A percentile compares a stretch with the other conserved stretches of the same genome.
phyloP scores from a whole-genome alignment of 495 filamentous ascomycete genomes.

The Xylaria intraflava region DNA sequence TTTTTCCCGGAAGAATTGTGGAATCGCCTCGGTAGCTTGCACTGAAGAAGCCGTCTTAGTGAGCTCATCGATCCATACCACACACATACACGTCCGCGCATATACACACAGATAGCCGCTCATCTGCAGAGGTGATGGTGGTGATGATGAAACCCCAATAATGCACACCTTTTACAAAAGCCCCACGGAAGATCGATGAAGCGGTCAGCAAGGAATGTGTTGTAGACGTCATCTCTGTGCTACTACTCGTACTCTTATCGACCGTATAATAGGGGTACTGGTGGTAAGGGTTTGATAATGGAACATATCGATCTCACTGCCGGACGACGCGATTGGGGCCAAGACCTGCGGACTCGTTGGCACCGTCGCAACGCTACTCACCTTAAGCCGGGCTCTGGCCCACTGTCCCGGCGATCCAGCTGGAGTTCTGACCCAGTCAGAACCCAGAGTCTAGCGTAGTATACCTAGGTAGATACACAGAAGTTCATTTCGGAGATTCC shows the following conservation, averaged over 20 bases:
- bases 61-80: neutral
- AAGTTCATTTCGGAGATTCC: neutral
- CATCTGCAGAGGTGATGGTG: neutral
- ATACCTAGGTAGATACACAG: neutral
- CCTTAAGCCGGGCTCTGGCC: neutral
- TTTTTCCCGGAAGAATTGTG: conserved; percentile 3
- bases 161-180: neutral
- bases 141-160: neutral
- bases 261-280: neutral
- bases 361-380: conserved; percentile 11
- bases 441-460: neutral
- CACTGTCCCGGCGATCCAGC: neutral
- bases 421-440: neutral
- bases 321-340: conserved; percentile 9
- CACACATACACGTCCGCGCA: neutral
- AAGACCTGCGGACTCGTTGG: conserved; percentile 6
- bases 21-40: neutral
- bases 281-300: conserved; percentile 1
- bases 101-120: neutral
- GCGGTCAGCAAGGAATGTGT: neutral
- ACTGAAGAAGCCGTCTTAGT: conserved; percentile 2
- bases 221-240: neutral
- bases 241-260: neutral
- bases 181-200: neutral
- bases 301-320: neutral